Conservation (phyloP, 1,139 yeast genomes). For the Kodamaea fungicola region DNA sequence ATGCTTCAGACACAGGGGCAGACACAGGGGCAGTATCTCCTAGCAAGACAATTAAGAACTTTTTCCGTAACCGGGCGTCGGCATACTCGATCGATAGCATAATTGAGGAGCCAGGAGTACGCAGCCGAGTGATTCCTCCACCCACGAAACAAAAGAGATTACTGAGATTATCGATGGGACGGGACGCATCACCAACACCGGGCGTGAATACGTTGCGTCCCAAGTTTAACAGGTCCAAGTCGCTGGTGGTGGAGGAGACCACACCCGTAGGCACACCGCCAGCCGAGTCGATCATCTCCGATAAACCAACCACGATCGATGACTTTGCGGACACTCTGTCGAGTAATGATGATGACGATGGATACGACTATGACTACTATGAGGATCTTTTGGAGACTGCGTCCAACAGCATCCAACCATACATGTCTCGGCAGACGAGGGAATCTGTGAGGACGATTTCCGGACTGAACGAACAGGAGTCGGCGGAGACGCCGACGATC, state of each 20-base stretch:
- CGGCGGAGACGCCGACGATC: neutral
- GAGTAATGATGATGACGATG: conserved; percentile 13
- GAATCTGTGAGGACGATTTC: neutral
- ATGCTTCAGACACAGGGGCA: too few relatives aligned
- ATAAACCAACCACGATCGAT: conserved; percentile 23
- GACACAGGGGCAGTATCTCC: conserved; percentile 14
- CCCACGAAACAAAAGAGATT: conserved; percentile 3
- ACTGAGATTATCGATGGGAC: conserved; percentile 8
- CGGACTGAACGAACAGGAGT: neutral
- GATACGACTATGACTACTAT: conserved; percentile 3
- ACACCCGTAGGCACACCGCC: conserved; percentile 14
- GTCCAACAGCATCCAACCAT: neutral
- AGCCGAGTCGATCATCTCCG: conserved; percentile 4
- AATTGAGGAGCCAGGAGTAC: conserved; percentile 22
- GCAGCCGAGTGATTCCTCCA: neutral
- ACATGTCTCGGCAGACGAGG: neutral
- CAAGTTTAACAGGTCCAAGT: conserved; percentile 19
- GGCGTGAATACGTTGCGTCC: conserved; percentile 18
- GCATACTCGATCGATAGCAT: conserved; percentile 27
- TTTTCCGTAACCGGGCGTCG: conserved; percentile 25
- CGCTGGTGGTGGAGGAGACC: conserved; percentile 16
- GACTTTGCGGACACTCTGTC: conserved; percentile 45
- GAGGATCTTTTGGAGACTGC: conserved; percentile 1
- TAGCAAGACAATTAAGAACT: conserved; percentile 24
- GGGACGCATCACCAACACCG: conserved; percentile 8